Conservation (phyloP, 371 early-diverging fungal genomes). For the Actinomortierella wolfii region DNA sequence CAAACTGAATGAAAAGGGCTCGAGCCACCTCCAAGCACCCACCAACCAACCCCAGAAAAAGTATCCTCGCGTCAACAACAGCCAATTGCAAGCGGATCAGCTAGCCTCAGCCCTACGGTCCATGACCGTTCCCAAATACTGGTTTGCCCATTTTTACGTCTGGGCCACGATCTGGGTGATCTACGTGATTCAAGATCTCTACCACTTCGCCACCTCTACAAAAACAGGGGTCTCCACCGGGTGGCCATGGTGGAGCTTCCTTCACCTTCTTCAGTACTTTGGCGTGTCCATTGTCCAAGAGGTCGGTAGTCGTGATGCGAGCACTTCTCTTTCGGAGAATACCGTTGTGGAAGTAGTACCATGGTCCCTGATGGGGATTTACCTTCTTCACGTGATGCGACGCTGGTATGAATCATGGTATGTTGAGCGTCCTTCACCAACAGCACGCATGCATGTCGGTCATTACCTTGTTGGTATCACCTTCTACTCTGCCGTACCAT, state of each 20-base stretch:
- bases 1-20: conserved; percentile 18
- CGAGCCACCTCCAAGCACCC: background rate
- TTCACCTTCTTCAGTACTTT: conserved; percentile 22
- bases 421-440: conserved; percentile 58
- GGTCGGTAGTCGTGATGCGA: too few species aligned
- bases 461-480: conserved; percentile 72
- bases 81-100: background rate
- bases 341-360: too few species aligned
- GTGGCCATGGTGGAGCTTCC: conserved; percentile 16
- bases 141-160: conserved; percentile 74
- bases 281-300: conserved; percentile 2
- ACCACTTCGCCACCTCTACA: conserved; percentile 7
- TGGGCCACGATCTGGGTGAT: conserved; percentile 32
- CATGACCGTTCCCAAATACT: conserved; percentile 63
- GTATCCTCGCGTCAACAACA: background rate
- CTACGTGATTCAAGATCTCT: conserved; percentile 28
- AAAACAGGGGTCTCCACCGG: background rate
- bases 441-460: conserved; percentile 67
- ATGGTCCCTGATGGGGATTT: conserved; percentile 39
- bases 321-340: too few species aligned
- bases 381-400: conserved; percentile 58
- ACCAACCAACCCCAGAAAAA: background rate
- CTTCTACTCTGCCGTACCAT: conserved; percentile 67
- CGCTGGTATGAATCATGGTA: conserved; percentile 69
- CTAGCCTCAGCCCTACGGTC: background rate